These are phyloP conservation scores for Zygosaccharomyces pseudorouxii DNA, from an alignment of 805 yeast species.

Conservation along the genomic window DNA sequence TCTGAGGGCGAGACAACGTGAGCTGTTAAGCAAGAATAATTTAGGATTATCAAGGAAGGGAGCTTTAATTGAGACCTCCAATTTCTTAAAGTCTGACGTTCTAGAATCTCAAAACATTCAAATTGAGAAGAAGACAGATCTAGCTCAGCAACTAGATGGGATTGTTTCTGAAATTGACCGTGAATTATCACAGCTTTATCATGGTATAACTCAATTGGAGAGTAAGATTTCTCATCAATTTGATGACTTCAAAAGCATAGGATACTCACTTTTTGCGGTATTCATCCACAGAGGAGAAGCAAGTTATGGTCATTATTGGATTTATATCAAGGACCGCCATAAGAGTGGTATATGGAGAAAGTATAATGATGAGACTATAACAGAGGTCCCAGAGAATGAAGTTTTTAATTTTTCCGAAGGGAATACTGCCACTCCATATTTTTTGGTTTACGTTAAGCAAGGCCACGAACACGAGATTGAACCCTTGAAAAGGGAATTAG, in stretches of 20 bases:
- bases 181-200: conserved; percentile 42
- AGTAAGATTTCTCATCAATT: conserved; percentile 55
- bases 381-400: conserved; percentile 62
- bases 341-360: conserved; percentile 64
- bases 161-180: conserved; percentile 46
- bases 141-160: conserved; percentile 35
- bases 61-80: conserved; percentile 51
- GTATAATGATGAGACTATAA: conserved; percentile 93
- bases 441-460: conserved; percentile 74
- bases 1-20: conserved; percentile 42
- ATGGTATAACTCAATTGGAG: conserved; percentile 43
- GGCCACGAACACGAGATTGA: conserved; percentile 53
- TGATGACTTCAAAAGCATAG: conserved; percentile 53
- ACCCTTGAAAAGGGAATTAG: conserved; percentile 54
- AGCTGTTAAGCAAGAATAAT: conserved; percentile 44
- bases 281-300: conserved; percentile 96
- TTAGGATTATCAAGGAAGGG: conserved; percentile 48
- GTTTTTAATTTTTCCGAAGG: conserved; percentile 61
- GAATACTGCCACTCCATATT: conserved; percentile 92
- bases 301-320: conserved; percentile 95
- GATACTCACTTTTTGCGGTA: conserved; percentile 82
- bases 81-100: conserved; percentile 47
- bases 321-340: conserved; percentile 76
- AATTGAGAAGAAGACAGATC: conserved; percentile 21
- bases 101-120: conserved; percentile 43